Evolutionary conservation across 1,284 basidiomycete genomes (phyloP).

Genomic region (Lentinula novae-zelandiae): DNA sequence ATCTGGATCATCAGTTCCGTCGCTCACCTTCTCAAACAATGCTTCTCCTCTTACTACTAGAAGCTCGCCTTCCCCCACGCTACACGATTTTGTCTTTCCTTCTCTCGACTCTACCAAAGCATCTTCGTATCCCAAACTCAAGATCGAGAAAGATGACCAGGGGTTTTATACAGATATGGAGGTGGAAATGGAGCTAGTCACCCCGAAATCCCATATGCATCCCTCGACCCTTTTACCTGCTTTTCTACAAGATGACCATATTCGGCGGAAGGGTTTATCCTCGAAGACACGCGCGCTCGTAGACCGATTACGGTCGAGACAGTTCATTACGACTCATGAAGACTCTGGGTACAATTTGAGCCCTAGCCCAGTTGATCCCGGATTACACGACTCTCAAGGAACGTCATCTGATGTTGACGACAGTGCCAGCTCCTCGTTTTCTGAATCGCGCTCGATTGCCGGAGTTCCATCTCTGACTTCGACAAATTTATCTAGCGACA

Average conservation of each 20-base stretch:
- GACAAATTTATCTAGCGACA: slow-evolving; percentile 25
- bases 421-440: not conserved
- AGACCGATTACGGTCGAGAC: slow-evolving; percentile 31
- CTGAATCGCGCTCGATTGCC: slow-evolving; percentile 5
- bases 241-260: slow-evolving; percentile 34
- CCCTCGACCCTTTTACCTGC: slow-evolving; percentile 29
- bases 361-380: slow-evolving; percentile 24
- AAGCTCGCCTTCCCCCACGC: slow-evolving; percentile 22
- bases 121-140: slow-evolving; percentile 24
- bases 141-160: slow-evolving; percentile 39
- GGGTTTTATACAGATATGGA: slow-evolving; percentile 36
- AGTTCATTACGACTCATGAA: not conserved
- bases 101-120: slow-evolving; percentile 25
- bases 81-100: slow-evolving; percentile 36
- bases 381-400: slow-evolving; percentile 23
- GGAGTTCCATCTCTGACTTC: slow-evolving; percentile 19
- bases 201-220: slow-evolving; percentile 15
- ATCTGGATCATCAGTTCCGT: slow-evolving; percentile 21
- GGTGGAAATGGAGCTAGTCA: slow-evolving; percentile 9
- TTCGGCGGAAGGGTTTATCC: slow-evolving; percentile 30
- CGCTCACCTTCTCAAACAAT: slow-evolving; percentile 5
- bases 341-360: slow-evolving; percentile 23
- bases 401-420: not conserved
- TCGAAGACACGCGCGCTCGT: slow-evolving; percentile 47
- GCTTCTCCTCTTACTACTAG: slow-evolving; percentile 5